These are phyloP conservation scores for Aspergillus ostianus DNA, from an alignment of 495 filamentous ascomycete species.

Conservation along the genomic window DNA sequence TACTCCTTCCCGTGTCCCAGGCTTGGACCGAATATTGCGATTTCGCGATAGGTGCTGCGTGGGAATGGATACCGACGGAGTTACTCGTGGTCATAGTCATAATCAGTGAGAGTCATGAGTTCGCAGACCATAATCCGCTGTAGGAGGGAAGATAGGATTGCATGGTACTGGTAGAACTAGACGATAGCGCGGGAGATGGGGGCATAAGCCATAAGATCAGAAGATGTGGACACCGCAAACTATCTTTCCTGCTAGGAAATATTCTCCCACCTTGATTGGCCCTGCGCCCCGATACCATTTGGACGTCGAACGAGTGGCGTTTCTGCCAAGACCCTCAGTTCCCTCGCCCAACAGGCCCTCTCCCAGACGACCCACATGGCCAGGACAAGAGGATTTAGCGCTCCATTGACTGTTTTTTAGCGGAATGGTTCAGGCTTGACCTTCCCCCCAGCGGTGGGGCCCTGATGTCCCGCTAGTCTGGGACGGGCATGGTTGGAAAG, in stretches of 20 bases:
- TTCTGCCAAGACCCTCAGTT: not conserved
- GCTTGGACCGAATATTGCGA: not conserved
- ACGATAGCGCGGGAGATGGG: not conserved
- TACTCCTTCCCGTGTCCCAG: not conserved
- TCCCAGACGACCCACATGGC: not conserved
- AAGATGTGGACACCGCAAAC: not conserved
- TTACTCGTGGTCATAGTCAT: not conserved
- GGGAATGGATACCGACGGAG: no score
- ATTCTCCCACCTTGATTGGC: not conserved
- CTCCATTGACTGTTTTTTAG: not conserved
- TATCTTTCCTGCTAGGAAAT: not conserved
- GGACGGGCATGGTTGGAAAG: not conserved
- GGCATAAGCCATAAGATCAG: not conserved
- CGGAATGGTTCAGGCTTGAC: not conserved
- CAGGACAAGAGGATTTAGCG: not conserved
- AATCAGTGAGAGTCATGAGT: not conserved
- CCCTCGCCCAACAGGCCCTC: constrained; percentile 1
- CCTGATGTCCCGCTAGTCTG: not conserved
- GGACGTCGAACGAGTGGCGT: not conserved
- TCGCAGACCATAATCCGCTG: not conserved
- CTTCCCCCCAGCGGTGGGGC: not conserved
- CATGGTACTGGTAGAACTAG: not conserved
- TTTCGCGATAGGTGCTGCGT: not conserved
- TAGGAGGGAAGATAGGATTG: not conserved
- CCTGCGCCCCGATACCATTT: not conserved